phyloP scores from a whole-genome alignment of 2,329 filamentous ascomycete species.

The Trichoderma citrinoviride region DNA sequence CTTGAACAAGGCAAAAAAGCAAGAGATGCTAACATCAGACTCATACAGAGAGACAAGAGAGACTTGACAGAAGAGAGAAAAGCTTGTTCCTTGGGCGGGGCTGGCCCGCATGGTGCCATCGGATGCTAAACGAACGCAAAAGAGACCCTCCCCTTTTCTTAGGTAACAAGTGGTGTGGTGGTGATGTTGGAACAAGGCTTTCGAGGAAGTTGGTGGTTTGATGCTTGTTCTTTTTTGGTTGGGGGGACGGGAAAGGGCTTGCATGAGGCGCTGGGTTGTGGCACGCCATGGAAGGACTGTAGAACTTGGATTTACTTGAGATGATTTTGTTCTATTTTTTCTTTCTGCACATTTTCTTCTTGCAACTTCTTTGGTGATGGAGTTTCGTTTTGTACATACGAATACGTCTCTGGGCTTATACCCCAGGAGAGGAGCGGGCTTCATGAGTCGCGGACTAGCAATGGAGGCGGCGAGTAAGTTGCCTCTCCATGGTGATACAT shows the following conservation, averaged over 20 bases:
- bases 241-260: neutral
- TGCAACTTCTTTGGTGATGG: neutral
- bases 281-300: neutral
- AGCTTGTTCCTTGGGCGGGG: conserved; percentile 11
- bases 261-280: neutral
- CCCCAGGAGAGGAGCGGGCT: neutral
- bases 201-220: neutral
- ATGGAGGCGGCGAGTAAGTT: neutral
- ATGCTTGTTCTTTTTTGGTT: neutral
- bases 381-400: neutral
- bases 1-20: no score
- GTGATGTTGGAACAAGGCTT: neutral
- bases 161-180: conserved; percentile 7
- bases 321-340: no score
- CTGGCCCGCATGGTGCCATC: conserved; percentile 22
- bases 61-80: neutral
- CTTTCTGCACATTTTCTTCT: neutral
- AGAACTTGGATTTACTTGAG: no score
- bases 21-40: no score
- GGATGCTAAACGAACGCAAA: conserved; percentile 20
- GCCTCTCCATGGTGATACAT: neutral
- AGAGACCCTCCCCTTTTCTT: conserved; percentile 5
- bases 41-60: neutral
- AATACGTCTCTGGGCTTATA: neutral
- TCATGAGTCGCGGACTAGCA: conserved; percentile 7